A percentile compares a stretch with the other conserved stretches of the same genome.
Conservation (phyloP, 2,329 filamentous ascomycete genomes). For the Bipolaris cookei region DNA sequence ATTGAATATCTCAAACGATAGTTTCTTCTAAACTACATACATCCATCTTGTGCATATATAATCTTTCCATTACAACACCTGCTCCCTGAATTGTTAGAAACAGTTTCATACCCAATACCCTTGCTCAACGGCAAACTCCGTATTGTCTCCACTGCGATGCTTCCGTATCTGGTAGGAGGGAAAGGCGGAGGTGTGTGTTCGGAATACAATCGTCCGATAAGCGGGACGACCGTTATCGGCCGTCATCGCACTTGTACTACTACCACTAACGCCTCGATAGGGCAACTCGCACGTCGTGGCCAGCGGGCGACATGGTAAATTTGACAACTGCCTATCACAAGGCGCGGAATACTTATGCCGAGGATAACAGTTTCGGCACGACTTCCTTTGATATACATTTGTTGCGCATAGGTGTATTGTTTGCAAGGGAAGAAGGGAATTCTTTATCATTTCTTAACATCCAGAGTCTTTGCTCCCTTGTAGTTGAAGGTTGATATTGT, state of each 20-base stretch:
- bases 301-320: background rate
- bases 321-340: constrained; percentile 1
- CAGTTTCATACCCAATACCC: background rate
- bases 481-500: too few relatives aligned
- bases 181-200: background rate
- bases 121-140: background rate
- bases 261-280: background rate
- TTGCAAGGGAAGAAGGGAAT: background rate
- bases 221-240: constrained; percentile 10
- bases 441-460: background rate
- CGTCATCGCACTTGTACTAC: background rate
- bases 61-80: background rate
- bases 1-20: too few relatives aligned
- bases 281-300: constrained; percentile 1
- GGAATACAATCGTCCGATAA: constrained; percentile 3
- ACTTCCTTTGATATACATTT: background rate
- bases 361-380: background rate
- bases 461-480: background rate
- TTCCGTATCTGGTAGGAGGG: background rate
- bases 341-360: constrained; percentile 1
- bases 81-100: background rate
- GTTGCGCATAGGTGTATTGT: background rate
- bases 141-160: background rate
- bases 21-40: background rate
- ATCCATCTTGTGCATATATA: background rate